A percentile compares a stretch with the other conserved stretches of the same genome.
Evolutionary conservation across 345 rosid species (phyloP).

Genomic region (Lenwebbia sp.): DNA sequence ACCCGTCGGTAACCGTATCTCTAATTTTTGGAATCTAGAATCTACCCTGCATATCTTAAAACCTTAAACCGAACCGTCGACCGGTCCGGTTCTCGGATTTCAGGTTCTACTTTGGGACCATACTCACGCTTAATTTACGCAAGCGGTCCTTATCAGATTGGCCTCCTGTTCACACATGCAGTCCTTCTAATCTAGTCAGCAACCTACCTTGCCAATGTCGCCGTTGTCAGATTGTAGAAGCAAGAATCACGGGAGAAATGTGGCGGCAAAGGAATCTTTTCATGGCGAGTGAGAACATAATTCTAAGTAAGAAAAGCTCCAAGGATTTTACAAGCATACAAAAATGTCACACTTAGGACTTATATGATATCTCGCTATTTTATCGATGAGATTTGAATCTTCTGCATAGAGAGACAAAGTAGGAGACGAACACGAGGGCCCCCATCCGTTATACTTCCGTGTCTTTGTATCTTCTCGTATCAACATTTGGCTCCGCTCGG

Average conservation of each 20-base stretch:
- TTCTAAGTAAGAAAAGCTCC: neutral
- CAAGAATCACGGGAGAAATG: neutral
- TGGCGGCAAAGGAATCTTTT: neutral
- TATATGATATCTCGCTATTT: neutral
- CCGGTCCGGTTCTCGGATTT: accelerated
- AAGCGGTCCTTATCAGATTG: neutral
- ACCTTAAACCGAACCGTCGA: no score
- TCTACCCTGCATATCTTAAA: no score
- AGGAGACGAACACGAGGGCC: neutral
- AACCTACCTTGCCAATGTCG: neutral
- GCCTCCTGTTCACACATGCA: neutral
- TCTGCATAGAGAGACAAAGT: neutral
- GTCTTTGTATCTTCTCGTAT: neutral
- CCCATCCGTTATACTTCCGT: neutral
- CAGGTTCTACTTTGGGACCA: no score
- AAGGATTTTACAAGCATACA: neutral
- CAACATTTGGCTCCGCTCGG: neutral
- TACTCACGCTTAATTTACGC: no score
- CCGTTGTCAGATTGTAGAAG: neutral
- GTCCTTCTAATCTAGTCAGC: neutral
- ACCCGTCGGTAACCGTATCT: no score
- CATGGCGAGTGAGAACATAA: neutral
- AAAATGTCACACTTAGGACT: neutral
- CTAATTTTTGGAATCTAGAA: no score
- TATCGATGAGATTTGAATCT: neutral